phyloP scores from a whole-genome alignment of 1,139 yeast genomes.

The Geotrichum australiense region DNA sequence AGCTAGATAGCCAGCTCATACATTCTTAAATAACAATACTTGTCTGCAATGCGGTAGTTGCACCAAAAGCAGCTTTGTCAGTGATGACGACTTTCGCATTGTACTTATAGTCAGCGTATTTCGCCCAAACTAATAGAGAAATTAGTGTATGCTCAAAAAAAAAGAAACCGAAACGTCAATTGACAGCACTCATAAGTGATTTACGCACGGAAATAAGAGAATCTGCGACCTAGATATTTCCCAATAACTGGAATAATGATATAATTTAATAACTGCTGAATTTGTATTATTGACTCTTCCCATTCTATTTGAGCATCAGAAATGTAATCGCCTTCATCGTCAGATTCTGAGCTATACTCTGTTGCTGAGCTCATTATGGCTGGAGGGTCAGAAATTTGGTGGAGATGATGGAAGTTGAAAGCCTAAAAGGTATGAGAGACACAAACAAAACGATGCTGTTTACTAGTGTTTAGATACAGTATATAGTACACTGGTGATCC shows the following conservation, averaged over 20 bases:
- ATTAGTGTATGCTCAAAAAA: not conserved
- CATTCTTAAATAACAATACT: slow-evolving; percentile 17
- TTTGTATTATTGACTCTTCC: slow-evolving; percentile 67
- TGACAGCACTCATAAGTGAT: not conserved
- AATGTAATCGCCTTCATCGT: not conserved
- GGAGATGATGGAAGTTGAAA: too few relatives aligned
- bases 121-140: slow-evolving; percentile 17
- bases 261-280: slow-evolving; percentile 49
- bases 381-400: too few relatives aligned
- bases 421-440: too few relatives aligned
- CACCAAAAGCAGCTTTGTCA: slow-evolving; percentile 14
- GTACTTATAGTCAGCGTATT: slow-evolving; percentile 11
- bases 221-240: slow-evolving; percentile 59
- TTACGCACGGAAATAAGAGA: slow-evolving; percentile 41
- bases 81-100: slow-evolving; percentile 13
- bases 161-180: not conserved
- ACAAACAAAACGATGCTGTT: too few relatives aligned
- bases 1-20: slow-evolving; percentile 24
- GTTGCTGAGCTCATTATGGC: slow-evolving; percentile 3
- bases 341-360: slow-evolving; percentile 1
- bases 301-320: slow-evolving; percentile 63
- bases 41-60: slow-evolving; percentile 14
- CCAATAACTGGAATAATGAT: slow-evolving; percentile 66
- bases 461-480: too few relatives aligned
- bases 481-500: too few relatives aligned